Evolutionary conservation across 2,329 filamentous ascomycete species (phyloP), one percentile per base, ranked within the genome.

Genomic region (Leptosphaerulina australis): DNA sequence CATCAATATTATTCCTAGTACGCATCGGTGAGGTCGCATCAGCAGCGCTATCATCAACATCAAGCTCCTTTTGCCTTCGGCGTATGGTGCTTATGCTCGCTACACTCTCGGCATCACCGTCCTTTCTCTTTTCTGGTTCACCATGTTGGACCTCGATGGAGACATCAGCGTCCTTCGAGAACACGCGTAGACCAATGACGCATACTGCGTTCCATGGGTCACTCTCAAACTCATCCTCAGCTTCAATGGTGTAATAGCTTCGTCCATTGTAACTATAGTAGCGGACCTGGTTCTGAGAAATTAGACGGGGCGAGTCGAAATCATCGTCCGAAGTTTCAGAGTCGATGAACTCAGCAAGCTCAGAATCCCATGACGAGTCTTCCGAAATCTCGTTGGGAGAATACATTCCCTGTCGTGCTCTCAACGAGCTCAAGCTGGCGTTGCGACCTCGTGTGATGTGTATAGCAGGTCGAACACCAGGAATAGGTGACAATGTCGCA

Each of bases 201-300:
- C 81, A 83, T 1, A 84, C 76, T 0, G 83, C 83, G 59, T 85
- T 84, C 83, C 83, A 86, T 0, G 81, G 81, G 52, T 81, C 78
- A 14, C 74, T 71, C 31, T 72, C 74, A 43, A 79, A 77, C 26
- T 78, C 73, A 21, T 76, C 74, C 34, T 75, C 70, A 1, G 74
- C 73, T 4, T 68, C 66, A 5, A 69, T 47, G 21, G 62, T 55
- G 2, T 59, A 63, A 26, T 62, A 59, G 24, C 65, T 59, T 11
- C 59, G 50, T 5, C 54, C 50, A 10, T 63, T 59, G 26, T 67
- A 57, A 1, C 50, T 41, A 14, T 41, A 44, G 20, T 58, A 47
- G 8, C 56, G 58, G 9, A 63, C 52, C 2, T 53, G 40, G 9
- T 48, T 25, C 3, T 41, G 44, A 6, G 54, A 55, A 4, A 40